These are phyloP conservation scores for Bruguiera parviflora DNA, from an alignment of 345 rosid species.

Conservation along the genomic window DNA sequence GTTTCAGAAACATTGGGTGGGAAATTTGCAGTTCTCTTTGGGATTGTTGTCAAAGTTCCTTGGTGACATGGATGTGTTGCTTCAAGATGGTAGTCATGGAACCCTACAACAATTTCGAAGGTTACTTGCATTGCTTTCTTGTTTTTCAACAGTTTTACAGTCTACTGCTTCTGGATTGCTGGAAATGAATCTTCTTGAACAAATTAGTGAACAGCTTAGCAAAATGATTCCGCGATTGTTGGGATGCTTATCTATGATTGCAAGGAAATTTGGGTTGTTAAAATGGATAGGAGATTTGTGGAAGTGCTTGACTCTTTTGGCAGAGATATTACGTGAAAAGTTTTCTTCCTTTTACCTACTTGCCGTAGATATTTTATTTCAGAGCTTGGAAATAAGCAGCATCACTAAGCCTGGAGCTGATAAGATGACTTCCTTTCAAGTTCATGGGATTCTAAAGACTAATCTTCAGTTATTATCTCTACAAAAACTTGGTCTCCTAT, in stretches of 20 bases:
- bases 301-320: slow-evolving; percentile 91
- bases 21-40: slow-evolving; percentile 72
- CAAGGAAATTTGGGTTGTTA: slow-evolving; percentile 83
- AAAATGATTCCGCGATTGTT: slow-evolving; percentile 77
- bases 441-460: slow-evolving; percentile 82
- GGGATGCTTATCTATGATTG: slow-evolving; percentile 68
- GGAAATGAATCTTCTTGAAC: slow-evolving; percentile 76
- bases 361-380: slow-evolving; percentile 64
- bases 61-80: slow-evolving; percentile 81
- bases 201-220: slow-evolving; percentile 63
- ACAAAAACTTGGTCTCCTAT: slow-evolving; percentile 73
- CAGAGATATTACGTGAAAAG: slow-evolving; percentile 79
- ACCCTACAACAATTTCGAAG: slow-evolving; percentile 68
- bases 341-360: slow-evolving; percentile 61
- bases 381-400: slow-evolving; percentile 56
- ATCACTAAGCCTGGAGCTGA: slow-evolving; percentile 38
- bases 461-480: slow-evolving; percentile 86
- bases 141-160: slow-evolving; percentile 80
- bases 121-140: slow-evolving; percentile 85
- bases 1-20: slow-evolving; percentile 92
- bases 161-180: slow-evolving; percentile 89
- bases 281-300: slow-evolving; percentile 78
- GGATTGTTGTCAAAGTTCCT: slow-evolving; percentile 73
- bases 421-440: slow-evolving; percentile 61
- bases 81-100: slow-evolving; percentile 71